Evolutionary conservation across 2,329 filamentous ascomycete species (phyloP).

Genomic region (Gremmenia infestans): DNA sequence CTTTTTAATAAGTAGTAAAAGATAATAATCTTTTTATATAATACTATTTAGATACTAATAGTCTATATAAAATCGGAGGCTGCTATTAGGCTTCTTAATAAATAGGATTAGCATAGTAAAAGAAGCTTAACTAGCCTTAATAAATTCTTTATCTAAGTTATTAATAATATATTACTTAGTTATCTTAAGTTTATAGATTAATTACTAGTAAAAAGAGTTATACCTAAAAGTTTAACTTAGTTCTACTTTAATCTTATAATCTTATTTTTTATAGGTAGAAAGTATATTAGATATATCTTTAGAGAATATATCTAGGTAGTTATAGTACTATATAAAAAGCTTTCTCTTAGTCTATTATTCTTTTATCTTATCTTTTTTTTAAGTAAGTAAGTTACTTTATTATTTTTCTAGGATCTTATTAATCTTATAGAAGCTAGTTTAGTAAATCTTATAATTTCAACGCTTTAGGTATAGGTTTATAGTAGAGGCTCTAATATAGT

Average conservation of each 20-base stretch:
- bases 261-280: not conserved
- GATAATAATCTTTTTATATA: too few species aligned
- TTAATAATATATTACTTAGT: not conserved
- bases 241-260: not conserved
- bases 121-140: not conserved
- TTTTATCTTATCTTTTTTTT: not conserved
- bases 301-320: not conserved
- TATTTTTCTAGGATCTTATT: not conserved
- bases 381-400: not conserved
- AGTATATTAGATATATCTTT: not conserved
- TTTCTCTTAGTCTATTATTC: not conserved
- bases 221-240: not conserved
- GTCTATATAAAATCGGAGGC: too few species aligned
- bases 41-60: too few species aligned
- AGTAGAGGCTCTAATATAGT: too few species aligned
- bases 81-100: constrained; percentile 1
- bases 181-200: not conserved
- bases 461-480: not conserved
- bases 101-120: not conserved
- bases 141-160: not conserved
- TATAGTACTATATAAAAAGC: not conserved
- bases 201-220: not conserved
- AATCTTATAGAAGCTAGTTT: not conserved
- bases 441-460: not conserved
- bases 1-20: too few species aligned